Evolutionary conservation across 1,139 yeast genomes (phyloP), one percentile per base, ranked within the genome.

Genomic region (Pneumocystis carinii): DNA sequence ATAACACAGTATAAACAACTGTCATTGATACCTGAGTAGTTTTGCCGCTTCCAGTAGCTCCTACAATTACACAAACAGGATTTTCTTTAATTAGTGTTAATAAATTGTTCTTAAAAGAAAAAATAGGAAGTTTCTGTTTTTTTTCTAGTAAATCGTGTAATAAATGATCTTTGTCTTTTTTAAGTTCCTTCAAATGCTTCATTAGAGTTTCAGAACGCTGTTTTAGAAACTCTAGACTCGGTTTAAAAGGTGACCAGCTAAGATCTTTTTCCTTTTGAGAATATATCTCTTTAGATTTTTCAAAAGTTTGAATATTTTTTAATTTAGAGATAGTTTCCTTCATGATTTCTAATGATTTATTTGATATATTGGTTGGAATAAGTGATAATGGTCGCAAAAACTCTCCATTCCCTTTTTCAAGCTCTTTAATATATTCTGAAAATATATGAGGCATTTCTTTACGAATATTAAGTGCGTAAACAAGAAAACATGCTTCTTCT

Each of bases 21-120:
- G 10, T 24, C 10, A 10, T 48, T 29, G 64, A 65, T 48, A 65
- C 48, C 75, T 92, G 98, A 0, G 98, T 92, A 6, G 98, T 90
- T 72, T 92, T 92, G 77, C 98, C 98, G 6, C 96, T 88, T 74
- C 98, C 98, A 0, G 98, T 92, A 69, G 92, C 97, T 77, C 98
- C 98, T 39, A 92, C 80, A 15, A 94, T 85, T 0, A 92, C 83
- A 67, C 90, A 86, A 70, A 92, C 97, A 71, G 90, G 89, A 71
- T 92, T 66, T 27, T 67, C 62, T 19, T 64, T 41, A 27, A 68
- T 64, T 53, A 67, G 19, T 29, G 62, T 37, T 60, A 67, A 63
- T 37, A 67, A 63, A 15, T 64, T 62, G 10, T 63, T 59, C 3
- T 57, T 56, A 53, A 66, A 60, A 24, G 63, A 63, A 27, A 61